phyloP scores from a whole-genome alignment of 2,329 filamentous ascomycete species.

The Fusarium siculi region DNA sequence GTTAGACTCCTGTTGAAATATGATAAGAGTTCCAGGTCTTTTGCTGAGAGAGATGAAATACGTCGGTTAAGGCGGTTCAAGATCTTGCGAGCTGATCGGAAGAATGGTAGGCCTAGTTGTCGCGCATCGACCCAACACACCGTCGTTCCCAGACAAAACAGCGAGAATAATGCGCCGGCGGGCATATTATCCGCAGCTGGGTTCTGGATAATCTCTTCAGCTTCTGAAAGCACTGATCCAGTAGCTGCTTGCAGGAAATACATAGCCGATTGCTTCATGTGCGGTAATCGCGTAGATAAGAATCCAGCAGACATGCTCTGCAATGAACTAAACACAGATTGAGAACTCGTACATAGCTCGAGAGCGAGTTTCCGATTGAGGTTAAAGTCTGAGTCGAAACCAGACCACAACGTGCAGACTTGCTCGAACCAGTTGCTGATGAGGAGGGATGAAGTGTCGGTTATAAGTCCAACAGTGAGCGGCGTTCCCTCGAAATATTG shows the following conservation, averaged over 20 bases:
- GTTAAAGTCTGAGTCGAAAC: constrained; percentile 53
- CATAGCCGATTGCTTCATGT: constrained; percentile 50
- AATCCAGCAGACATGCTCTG: constrained; percentile 56
- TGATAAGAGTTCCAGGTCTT: constrained; percentile 45
- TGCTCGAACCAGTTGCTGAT: constrained; percentile 54
- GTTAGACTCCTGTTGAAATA: constrained; percentile 54
- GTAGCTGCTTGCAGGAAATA: constrained; percentile 50
- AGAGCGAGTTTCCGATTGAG: constrained; percentile 53
- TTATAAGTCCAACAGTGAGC: constrained; percentile 37
- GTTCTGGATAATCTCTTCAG: constrained; percentile 42
- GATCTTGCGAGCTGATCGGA: constrained; percentile 45
- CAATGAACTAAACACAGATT: constrained; percentile 51
- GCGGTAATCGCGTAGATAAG: constrained; percentile 48
- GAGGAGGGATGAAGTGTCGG: constrained; percentile 48
- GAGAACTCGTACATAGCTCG: constrained; percentile 51
- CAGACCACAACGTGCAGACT: constrained; percentile 55
- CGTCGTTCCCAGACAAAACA: constrained; percentile 55
- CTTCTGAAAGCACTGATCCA: constrained; percentile 49
- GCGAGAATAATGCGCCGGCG: constrained; percentile 49
- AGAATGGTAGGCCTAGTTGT: constrained; percentile 48
- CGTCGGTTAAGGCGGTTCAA: constrained; percentile 43
- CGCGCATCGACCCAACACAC: constrained; percentile 54
- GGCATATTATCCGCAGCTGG: constrained; percentile 43
- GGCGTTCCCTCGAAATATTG: constrained; percentile 28
- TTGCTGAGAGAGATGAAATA: constrained; percentile 5